Evolutionary conservation across 257 asterid species (phyloP).

Genomic region (Nicotiana tabacum): DNA sequence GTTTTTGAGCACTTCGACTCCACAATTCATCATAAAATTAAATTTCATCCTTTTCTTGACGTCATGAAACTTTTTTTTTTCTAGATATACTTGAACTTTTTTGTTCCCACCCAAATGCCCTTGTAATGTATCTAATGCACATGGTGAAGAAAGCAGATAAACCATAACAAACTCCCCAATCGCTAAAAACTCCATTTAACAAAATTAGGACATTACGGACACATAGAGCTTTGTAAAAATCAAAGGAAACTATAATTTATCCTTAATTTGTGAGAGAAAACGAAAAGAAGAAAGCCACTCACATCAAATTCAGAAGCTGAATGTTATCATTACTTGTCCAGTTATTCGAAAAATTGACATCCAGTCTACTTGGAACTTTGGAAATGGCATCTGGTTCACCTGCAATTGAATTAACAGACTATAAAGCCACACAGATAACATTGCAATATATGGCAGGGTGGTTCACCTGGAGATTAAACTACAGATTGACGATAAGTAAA

Average conservation of each 20-base stretch:
- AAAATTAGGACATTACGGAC: not conserved
- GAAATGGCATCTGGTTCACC: slow-evolving; percentile 76
- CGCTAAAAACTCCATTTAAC: not conserved
- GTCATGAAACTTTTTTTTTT: not conserved
- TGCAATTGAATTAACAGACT: slow-evolving; percentile 18
- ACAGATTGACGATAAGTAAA: not conserved
- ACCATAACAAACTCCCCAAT: not conserved
- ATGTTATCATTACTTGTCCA: slow-evolving; percentile 53
- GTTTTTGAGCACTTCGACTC: not conserved
- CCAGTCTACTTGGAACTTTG: slow-evolving; percentile 47
- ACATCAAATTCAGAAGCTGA: slow-evolving; percentile 69
- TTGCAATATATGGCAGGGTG: not conserved
- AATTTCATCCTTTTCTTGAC: not conserved
- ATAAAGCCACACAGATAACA: not conserved
- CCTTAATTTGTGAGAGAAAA: not conserved
- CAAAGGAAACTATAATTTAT: not conserved
- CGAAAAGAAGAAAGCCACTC: slow-evolving; percentile 19
- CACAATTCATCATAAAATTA: not conserved
- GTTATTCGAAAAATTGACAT: slow-evolving; percentile 41
- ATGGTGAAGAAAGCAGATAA: not conserved
- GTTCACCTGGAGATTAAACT: not conserved
- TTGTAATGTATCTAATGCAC: not conserved
- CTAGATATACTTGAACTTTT: not conserved
- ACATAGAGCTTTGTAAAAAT: not conserved
- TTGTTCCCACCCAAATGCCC: not conserved